A percentile compares a stretch with the other conserved stretches of the same genome.
Evolutionary conservation across 2,329 filamentous ascomycete species (phyloP).

Genomic region (Xylariaceae sp.): DNA sequence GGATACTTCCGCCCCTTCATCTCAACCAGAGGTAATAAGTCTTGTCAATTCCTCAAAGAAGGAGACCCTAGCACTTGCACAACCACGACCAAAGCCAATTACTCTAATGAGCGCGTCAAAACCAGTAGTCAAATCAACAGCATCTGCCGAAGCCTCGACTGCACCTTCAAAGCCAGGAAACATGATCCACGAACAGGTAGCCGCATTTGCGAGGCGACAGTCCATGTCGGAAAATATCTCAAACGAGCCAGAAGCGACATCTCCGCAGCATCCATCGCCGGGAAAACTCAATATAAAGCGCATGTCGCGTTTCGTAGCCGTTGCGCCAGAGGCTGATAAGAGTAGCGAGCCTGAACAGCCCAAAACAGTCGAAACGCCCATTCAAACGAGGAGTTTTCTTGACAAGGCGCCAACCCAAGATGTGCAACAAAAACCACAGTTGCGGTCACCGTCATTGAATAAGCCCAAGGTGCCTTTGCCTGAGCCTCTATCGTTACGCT

Average conservation of each 20-base stretch:
- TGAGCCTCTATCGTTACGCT: slow-evolving; percentile 31
- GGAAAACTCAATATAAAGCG: slow-evolving; percentile 65
- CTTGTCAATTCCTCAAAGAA: slow-evolving; percentile 30
- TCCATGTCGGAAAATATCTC: slow-evolving; percentile 37
- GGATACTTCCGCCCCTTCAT: slow-evolving; percentile 6
- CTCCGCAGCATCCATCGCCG: slow-evolving; percentile 58
- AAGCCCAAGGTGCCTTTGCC: slow-evolving; percentile 41
- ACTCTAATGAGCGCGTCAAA: slow-evolving; percentile 39
- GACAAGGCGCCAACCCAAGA: slow-evolving; percentile 28
- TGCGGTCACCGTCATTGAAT: slow-evolving; percentile 35
- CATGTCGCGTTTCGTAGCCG: slow-evolving; percentile 64
- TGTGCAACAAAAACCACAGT: slow-evolving; percentile 27
- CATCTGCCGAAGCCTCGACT: slow-evolving; percentile 29
- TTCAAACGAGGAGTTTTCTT: slow-evolving; percentile 25
- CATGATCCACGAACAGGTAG: slow-evolving; percentile 42
- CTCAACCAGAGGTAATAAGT: slow-evolving; percentile 22
- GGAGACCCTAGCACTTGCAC: slow-evolving; percentile 17
- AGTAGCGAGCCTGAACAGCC: slow-evolving; percentile 38
- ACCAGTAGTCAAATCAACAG: slow-evolving; percentile 27
- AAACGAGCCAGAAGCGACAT: slow-evolving; percentile 40
- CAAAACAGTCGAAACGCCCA: slow-evolving; percentile 24
- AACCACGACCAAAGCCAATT: slow-evolving; percentile 33
- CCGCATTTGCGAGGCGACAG: slow-evolving; percentile 38
- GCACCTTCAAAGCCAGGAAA: slow-evolving; percentile 30
- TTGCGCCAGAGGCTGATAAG: slow-evolving; percentile 40